These are phyloP conservation scores for Tripterygium wilfordii DNA, from an alignment of 177 flowering plant species.

Conservation along the genomic window DNA sequence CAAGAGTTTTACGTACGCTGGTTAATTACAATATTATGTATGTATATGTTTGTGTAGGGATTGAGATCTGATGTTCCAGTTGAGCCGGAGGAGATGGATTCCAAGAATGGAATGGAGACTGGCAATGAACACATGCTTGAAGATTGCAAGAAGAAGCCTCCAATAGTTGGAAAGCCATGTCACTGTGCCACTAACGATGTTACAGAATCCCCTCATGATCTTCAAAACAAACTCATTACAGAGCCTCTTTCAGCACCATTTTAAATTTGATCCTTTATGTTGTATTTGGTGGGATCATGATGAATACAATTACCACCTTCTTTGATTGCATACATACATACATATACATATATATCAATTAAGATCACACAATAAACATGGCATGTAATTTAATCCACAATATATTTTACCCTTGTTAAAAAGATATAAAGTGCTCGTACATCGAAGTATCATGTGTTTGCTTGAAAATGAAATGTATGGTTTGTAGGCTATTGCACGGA, in stretches of 20 bases:
- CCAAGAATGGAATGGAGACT: neutral
- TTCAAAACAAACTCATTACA: slow-evolving; percentile 4
- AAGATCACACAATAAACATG: too few relatives aligned
- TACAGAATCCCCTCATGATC: slow-evolving; percentile 24
- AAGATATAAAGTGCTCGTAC: too few relatives aligned
- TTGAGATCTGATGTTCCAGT: slow-evolving; percentile 14
- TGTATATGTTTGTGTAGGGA: slow-evolving; percentile 17
- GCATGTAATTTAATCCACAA: too few relatives aligned
- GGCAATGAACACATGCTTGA: slow-evolving; percentile 1
- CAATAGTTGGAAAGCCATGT: slow-evolving; percentile 15
- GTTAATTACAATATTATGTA: neutral
- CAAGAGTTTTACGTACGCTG: neutral
- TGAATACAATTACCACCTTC: too few relatives aligned
- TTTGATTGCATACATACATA: too few relatives aligned
- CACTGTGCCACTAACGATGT: slow-evolving; percentile 11
- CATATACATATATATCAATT: too few relatives aligned
- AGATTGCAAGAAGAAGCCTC: slow-evolving; percentile 10
- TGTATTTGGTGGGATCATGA: neutral
- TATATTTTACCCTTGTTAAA: too few relatives aligned
- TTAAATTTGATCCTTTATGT: slow-evolving; percentile 7
- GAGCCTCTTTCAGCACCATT: slow-evolving; percentile 60
- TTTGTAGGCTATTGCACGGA: too few relatives aligned
- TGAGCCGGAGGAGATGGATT: slow-evolving; percentile 21
- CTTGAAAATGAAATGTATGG: too few relatives aligned
- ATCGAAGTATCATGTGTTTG: too few relatives aligned